Evolutionary conservation across 2,329 filamentous ascomycete species (phyloP), one percentile per base, ranked within the genome.

Genomic region (Botryosphaeria dothidea): DNA sequence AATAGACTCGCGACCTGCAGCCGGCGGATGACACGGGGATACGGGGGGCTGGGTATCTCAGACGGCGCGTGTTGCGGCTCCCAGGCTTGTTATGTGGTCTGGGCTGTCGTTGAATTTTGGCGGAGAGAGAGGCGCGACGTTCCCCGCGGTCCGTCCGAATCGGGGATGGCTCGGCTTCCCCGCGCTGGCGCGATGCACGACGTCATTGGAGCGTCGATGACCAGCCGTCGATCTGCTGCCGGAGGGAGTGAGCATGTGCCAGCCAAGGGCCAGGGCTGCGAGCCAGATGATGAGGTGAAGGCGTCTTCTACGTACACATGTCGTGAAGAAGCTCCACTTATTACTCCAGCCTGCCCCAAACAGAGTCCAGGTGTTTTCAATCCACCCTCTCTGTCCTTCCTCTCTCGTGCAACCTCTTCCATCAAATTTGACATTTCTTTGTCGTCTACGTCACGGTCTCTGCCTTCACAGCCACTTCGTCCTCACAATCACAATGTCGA

Each of bases 401-500:
- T 41, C 34, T 19, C 11, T 9, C 45, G 45, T 48, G 19, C 4
- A 2, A 56, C 51, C 51, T 56, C 34, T 38, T 17, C 31, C 31
- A 21, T 52, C 49, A 19, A n/a, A 4, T 38, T 38, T 38, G 29
- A 56, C 51, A 13, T 36, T 23, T 38, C 51, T 25, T n/a, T 21
- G 29, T n/a, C 29, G 31, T 6, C 7, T 54, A 17, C 56, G 21
- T n/a, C n/a, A n/a, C n/a, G n/a, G n/a, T n/a, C n/a, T n/a, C n/a
- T n/a, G n/a, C n/a, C n/a, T n/a, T n/a, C n/a, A n/a, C n/a, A n/a
- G n/a, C n/a, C n/a, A n/a, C n/a, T n/a, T n/a, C n/a, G n/a, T 43
- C 34, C 29, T 4, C 57, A 27, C 17, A 23, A 48, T 19, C 61
- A 54, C 27, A 41, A 77, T 77, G 75, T 63, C 70, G 25, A 48